These are phyloP conservation scores for Ustilago sp. DNA, from an alignment of 1,284 basidiomycete species.

Conservation along the genomic window DNA sequence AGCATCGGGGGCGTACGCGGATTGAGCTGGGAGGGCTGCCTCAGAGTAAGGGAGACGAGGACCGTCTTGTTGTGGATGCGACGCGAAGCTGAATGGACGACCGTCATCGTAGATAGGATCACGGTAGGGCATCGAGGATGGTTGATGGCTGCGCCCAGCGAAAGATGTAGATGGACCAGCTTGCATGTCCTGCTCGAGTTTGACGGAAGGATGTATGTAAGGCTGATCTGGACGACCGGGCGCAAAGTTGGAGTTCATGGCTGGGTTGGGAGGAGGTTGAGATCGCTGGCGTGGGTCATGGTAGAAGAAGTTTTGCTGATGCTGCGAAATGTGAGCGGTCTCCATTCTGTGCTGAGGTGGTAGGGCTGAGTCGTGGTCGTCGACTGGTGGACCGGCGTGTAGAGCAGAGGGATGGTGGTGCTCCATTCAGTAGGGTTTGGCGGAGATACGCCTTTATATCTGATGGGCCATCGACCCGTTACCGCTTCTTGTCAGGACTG, in stretches of 20 bases:
- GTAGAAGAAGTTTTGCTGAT: conserved; percentile 36
- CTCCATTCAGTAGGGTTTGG: conserved; percentile 26
- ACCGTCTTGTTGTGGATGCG: conserved; percentile 21
- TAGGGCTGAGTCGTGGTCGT: background rate
- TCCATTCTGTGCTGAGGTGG: conserved; percentile 25
- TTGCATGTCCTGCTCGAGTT: conserved; percentile 20
- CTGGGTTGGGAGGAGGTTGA: conserved; percentile 17
- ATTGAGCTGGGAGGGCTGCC: conserved; percentile 6
- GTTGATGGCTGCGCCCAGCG: conserved; percentile 16
- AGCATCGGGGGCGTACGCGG: conserved; percentile 13
- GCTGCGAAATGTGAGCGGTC: conserved; percentile 28
- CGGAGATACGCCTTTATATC: conserved; percentile 6
- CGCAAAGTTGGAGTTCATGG: conserved; percentile 17
- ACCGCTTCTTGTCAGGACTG: conserved; percentile 12
- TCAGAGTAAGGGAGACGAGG: conserved; percentile 16
- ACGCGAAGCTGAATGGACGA: conserved; percentile 21
- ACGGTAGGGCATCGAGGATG: conserved; percentile 24
- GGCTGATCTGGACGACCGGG: conserved; percentile 17
- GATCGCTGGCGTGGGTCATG: conserved; percentile 38
- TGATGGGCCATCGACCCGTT: conserved; percentile 8
- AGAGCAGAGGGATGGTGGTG: conserved; percentile 18
- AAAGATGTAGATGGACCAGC: conserved; percentile 22
- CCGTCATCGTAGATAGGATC: conserved; percentile 16
- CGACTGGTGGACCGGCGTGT: conserved; percentile 11
- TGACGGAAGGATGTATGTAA: conserved; percentile 14